These are phyloP conservation scores for Elsinoe perseae DNA, from an alignment of 2,329 filamentous ascomycete species.

Conservation along the genomic window DNA sequence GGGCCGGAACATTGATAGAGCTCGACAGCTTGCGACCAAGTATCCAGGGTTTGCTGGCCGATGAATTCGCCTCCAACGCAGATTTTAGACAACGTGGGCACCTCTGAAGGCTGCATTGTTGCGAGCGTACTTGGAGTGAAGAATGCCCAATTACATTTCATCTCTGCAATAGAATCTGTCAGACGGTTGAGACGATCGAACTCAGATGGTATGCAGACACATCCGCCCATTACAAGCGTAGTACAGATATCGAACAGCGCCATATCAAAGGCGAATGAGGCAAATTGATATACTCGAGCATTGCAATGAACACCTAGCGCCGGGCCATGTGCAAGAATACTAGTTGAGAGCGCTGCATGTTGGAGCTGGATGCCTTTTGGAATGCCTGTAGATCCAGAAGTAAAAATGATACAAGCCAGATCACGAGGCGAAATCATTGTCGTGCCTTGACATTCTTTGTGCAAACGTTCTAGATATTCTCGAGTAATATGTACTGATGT, in stretches of 20 bases:
- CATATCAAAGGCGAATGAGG: conserved; percentile 12
- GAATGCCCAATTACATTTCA: conserved; percentile 5
- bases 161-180: background rate
- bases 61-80: background rate
- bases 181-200: background rate
- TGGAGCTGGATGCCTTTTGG: conserved; percentile 10
- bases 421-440: background rate
- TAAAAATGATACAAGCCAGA: conserved; percentile 8
- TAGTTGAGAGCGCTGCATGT: conserved; percentile 10
- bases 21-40: background rate
- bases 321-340: conserved; percentile 2
- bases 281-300: conserved; percentile 2
- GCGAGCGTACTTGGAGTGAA: background rate
- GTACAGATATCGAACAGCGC: background rate
- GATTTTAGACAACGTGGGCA: background rate
- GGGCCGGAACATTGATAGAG: conserved; percentile 6
- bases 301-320: background rate
- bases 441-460: background rate
- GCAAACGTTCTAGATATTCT: background rate
- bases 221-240: conserved; percentile 1
- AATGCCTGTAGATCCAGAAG: conserved; percentile 8
- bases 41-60: background rate
- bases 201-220: conserved; percentile 12
- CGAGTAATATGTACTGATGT: background rate
- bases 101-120: background rate